phyloP scores from a whole-genome alignment of 805 yeast species.

The Candida saitoana region DNA sequence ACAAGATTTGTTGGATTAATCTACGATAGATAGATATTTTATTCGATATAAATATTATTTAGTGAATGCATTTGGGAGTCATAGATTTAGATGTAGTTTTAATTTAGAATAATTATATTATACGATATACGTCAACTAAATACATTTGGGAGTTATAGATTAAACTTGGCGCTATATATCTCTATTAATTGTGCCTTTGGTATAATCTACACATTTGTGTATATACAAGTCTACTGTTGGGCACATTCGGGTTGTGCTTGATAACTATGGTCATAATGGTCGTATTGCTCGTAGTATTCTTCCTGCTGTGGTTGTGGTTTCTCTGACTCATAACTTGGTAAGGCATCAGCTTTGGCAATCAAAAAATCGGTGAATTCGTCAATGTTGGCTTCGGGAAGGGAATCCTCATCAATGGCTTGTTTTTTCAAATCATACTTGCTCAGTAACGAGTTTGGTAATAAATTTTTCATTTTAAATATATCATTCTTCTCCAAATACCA shows the following conservation, averaged over 20 bases:
- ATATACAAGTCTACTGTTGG: slow-evolving; percentile 25
- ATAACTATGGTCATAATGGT: slow-evolving; percentile 7
- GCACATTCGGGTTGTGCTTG: slow-evolving; percentile 20
- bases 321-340: slow-evolving; percentile 29
- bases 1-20: slow-evolving; percentile 31
- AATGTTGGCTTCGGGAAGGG: slow-evolving; percentile 34
- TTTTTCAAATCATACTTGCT: slow-evolving; percentile 19
- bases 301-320: slow-evolving; percentile 10
- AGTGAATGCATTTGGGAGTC: not conserved
- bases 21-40: not conserved
- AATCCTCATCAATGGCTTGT: slow-evolving; percentile 21
- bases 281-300: slow-evolving; percentile 11
- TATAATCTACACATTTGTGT: slow-evolving; percentile 1
- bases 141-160: too few relatives aligned
- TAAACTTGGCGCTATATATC: too few relatives aligned
- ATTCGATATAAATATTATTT: too few relatives aligned
- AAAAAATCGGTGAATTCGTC: slow-evolving; percentile 34
- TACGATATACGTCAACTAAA: not conserved
- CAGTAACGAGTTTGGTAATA: slow-evolving; percentile 46
- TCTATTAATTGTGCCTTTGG: not conserved
- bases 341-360: slow-evolving; percentile 18
- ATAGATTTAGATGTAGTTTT: too few relatives aligned
- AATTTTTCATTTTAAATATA: slow-evolving; percentile 46
- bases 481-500: slow-evolving; percentile 81
- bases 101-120: too few relatives aligned